Conservation (phyloP, 257 asterid species). For the Marsdenia floribunda region DNA sequence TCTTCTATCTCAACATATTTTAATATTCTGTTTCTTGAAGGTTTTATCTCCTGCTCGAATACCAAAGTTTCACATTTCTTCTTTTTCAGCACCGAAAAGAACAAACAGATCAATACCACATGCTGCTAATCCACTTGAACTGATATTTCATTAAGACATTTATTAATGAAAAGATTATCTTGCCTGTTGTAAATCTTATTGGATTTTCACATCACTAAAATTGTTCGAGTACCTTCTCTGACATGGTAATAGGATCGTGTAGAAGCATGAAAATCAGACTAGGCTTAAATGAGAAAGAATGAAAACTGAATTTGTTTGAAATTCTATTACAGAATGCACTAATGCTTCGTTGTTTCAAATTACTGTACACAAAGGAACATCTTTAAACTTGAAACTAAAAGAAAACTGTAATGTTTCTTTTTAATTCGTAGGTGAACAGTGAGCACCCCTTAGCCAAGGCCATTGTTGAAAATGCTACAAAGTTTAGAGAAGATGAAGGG, state of each 20-base stretch:
- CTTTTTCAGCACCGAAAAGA: background rate
- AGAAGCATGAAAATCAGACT: background rate
- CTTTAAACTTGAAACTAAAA: background rate
- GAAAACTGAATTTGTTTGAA: background rate
- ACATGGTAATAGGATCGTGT: background rate
- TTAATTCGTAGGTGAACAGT: conserved; percentile 52
- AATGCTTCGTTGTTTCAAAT: background rate
- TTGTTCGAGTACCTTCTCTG: background rate
- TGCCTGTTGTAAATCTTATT: background rate
- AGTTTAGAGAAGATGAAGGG: conserved; percentile 44
- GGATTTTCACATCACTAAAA: no score
- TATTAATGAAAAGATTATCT: background rate
- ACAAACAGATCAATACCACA: background rate
- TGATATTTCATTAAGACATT: background rate
- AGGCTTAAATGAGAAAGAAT: background rate
- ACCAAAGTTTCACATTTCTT: background rate
- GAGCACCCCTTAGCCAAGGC: conserved; percentile 92
- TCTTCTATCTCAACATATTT: background rate
- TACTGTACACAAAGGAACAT: background rate
- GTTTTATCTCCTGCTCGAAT: background rate
- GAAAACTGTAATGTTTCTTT: background rate
- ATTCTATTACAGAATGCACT: background rate
- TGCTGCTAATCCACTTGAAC: background rate
- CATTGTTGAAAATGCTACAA: conserved; percentile 51
- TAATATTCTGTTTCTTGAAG: background rate